Evolutionary conservation across 179 eudicot genomes (phyloP).

Genomic region (Silene vulgaris): DNA sequence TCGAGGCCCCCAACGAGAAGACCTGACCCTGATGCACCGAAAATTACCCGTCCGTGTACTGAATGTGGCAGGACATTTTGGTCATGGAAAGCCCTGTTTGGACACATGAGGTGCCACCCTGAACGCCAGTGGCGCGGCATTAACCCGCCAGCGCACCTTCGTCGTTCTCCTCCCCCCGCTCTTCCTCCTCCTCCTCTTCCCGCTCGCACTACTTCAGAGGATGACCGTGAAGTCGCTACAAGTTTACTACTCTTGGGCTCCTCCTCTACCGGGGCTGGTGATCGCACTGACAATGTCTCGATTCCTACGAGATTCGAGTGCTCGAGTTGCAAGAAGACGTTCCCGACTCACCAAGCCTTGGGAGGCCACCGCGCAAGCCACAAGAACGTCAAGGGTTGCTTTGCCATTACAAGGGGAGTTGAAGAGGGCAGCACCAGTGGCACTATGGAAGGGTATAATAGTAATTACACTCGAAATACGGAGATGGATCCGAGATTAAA

Average conservation of each 20-base stretch:
- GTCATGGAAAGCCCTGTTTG: constrained; percentile 89
- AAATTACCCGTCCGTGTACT: constrained; percentile 65
- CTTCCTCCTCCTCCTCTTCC: background rate
- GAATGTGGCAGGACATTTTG: constrained; percentile 82
- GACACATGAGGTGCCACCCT: constrained; percentile 99
- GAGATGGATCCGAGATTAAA: constrained; percentile 12
- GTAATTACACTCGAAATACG: background rate
- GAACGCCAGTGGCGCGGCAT: constrained; percentile 95
- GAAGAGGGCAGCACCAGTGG: constrained; percentile 18
- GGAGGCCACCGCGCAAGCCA: constrained; percentile 92
- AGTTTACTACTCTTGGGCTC: constrained; percentile 55
- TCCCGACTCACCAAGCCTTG: constrained; percentile 73
- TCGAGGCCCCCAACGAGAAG: constrained; percentile 28
- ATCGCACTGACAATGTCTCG: background rate
- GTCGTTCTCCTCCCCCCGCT: constrained; percentile 19
- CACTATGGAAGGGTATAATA: constrained; percentile 13
- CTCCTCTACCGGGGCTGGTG: background rate
- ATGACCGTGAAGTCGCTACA: constrained; percentile 57
- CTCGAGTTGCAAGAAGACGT: constrained; percentile 81
- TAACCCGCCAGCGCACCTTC: constrained; percentile 64
- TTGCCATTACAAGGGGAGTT: constrained; percentile 33
- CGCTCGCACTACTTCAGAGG: background rate
- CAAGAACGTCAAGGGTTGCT: constrained; percentile 85
- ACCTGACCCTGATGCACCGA: constrained; percentile 60
- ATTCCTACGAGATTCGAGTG: constrained; percentile 45